phyloP scores from a whole-genome alignment of 192 early-diverging fungal species.

The Lunasporangiospora selenospora region DNA sequence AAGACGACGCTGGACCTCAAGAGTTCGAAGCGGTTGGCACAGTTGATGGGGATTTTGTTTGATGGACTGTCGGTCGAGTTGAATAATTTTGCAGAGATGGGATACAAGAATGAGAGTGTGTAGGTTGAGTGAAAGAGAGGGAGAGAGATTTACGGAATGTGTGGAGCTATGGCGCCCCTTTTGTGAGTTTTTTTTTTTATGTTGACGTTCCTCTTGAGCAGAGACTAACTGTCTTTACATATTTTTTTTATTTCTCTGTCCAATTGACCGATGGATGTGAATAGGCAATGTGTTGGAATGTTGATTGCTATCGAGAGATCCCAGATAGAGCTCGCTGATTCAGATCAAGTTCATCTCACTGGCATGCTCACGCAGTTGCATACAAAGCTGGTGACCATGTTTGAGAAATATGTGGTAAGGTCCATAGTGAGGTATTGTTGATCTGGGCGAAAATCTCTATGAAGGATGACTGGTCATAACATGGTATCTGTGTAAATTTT shows the following conservation, averaged over 20 bases:
- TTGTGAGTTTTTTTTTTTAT: not conserved
- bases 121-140: constrained; percentile 48
- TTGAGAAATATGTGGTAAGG: constrained; percentile 79
- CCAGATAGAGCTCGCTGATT: constrained; percentile 69
- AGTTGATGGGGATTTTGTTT: constrained; percentile 79
- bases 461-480: no score
- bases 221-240: not conserved
- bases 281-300: constrained; percentile 81
- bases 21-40: constrained; percentile 64
- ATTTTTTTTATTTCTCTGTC: constrained; percentile 4
- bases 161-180: constrained; percentile 2
- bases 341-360: constrained; percentile 74
- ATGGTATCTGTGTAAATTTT: no score
- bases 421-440: constrained; percentile 10
- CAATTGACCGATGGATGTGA: not conserved
- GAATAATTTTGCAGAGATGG: constrained; percentile 75
- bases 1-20: constrained; percentile 73
- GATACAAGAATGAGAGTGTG: constrained; percentile 73
- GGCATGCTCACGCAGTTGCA: constrained; percentile 72
- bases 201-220: not conserved
- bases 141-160: constrained; percentile 49
- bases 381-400: constrained; percentile 68
- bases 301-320: constrained; percentile 78
- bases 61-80: constrained; percentile 75
- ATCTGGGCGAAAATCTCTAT: constrained; percentile 2